phyloP scores from a whole-genome alignment of 179 eudicot species.

The Monotropa hypopitys region DNA sequence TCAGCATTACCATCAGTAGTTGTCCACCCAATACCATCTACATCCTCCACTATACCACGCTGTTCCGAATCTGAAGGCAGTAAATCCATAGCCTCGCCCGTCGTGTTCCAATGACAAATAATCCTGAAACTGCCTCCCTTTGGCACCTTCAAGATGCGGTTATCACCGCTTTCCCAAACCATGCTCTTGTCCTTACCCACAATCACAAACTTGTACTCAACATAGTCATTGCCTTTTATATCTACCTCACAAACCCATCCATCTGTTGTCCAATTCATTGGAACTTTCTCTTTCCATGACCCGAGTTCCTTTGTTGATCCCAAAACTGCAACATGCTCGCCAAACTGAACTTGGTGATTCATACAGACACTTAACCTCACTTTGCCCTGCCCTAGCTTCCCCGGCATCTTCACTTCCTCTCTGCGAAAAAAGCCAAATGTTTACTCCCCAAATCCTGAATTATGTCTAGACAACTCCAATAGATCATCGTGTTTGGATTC shows the following conservation, averaged over 20 bases:
- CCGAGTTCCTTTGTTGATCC: constrained; percentile 75
- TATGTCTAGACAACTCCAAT: background rate
- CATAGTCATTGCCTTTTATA: constrained; percentile 31
- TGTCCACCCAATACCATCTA: constrained; percentile 29
- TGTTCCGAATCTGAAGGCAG: constrained; percentile 30
- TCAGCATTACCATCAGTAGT: constrained; percentile 16
- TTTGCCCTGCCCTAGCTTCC: constrained; percentile 27
- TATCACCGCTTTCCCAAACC: constrained; percentile 76
- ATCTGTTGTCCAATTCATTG: constrained; percentile 63
- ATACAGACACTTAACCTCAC: constrained; percentile 45
- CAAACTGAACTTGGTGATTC: constrained; percentile 80
- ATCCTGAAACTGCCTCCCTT: constrained; percentile 45
- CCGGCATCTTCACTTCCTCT: constrained; percentile 31
- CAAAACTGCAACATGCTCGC: constrained; percentile 62
- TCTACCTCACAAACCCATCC: constrained; percentile 75
- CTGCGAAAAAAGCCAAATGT: constrained; percentile 22
- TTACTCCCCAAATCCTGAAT: background rate
- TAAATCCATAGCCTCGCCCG: constrained; percentile 41
- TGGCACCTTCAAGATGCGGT: constrained; percentile 51
- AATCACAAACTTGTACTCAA: constrained; percentile 79
- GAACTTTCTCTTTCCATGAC: constrained; percentile 61
- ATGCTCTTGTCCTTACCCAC: constrained; percentile 38
- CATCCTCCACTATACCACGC: constrained; percentile 15
- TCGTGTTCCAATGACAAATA: constrained; percentile 59
- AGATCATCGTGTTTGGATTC: background rate